Conservation (phyloP, 108 stramenopile species). For the Discostella pseudostelligera region DNA sequence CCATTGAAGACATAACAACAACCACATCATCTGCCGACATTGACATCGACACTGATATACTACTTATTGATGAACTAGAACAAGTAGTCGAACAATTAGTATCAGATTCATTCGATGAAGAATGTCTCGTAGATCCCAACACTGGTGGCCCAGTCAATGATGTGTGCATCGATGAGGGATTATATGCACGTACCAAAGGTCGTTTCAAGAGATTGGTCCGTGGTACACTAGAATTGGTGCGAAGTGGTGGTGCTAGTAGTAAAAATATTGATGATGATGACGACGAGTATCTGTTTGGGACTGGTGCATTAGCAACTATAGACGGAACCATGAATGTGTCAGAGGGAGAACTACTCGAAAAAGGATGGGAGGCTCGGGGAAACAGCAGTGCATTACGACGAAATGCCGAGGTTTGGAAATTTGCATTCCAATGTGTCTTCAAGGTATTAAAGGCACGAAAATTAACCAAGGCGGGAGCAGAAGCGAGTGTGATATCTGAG, state of each 20-base stretch:
- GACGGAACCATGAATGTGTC: too few relatives aligned
- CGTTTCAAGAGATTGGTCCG: conserved; percentile 55
- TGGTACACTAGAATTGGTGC: conserved; percentile 54
- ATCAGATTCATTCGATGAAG: conserved; percentile 63
- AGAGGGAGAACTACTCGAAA: conserved; percentile 79
- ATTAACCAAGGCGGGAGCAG: conserved; percentile 65
- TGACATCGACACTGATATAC: conserved; percentile 10
- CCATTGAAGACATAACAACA: neutral
- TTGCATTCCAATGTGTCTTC: conserved; percentile 78
- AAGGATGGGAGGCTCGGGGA: conserved; percentile 78
- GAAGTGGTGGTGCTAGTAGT: conserved; percentile 20
- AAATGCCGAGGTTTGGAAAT: conserved; percentile 89
- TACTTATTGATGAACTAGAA: conserved; percentile 49
- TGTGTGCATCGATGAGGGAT: conserved; percentile 65
- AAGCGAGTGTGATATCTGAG: conserved; percentile 60
- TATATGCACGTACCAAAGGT: conserved; percentile 49
- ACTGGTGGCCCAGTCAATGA: conserved; percentile 60
- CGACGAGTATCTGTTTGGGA: conserved; percentile 23
- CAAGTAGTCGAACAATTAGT: conserved; percentile 56
- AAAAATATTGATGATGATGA: conserved; percentile 21
- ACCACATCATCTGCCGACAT: neutral
- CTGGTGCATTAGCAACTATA: too few relatives aligned
- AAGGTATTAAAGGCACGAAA: conserved; percentile 72
- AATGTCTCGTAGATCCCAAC: conserved; percentile 58
- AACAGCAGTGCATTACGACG: conserved; percentile 58